These are phyloP conservation scores for Ramaria sp. DNA, from an alignment of 768 basidiomycete species.

Conservation along the genomic window DNA sequence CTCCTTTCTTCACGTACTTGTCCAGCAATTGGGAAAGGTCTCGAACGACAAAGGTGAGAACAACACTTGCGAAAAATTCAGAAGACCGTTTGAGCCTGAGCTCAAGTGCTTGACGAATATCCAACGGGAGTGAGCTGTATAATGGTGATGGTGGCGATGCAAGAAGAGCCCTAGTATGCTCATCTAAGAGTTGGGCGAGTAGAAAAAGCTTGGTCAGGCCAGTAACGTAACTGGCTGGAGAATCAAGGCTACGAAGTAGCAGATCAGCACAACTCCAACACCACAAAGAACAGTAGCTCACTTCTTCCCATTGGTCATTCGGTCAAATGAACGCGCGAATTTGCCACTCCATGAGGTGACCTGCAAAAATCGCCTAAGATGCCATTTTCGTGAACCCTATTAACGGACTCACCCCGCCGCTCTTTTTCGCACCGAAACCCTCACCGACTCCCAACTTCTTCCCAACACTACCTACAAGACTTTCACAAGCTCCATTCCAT, in stretches of 20 bases:
- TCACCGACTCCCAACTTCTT: constrained; percentile 87
- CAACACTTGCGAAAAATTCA: constrained; percentile 86
- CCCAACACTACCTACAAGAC: constrained; percentile 69
- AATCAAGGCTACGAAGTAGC: constrained; percentile 62
- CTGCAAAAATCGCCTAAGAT: constrained; percentile 18
- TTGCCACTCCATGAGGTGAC: constrained; percentile 61
- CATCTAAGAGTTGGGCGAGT: constrained; percentile 73
- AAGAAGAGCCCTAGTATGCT: constrained; percentile 67
- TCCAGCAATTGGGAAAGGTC: constrained; percentile 80
- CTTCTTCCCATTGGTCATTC: constrained; percentile 86
- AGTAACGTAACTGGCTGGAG: constrained; percentile 74
- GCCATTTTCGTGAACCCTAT: background rate
- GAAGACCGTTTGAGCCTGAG: constrained; percentile 68
- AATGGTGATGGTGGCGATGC: constrained; percentile 57
- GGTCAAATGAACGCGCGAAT: constrained; percentile 65
- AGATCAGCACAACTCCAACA: background rate
- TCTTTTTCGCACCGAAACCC: constrained; percentile 76
- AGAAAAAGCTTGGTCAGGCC: constrained; percentile 64
- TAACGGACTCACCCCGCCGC: constrained; percentile 35
- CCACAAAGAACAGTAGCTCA: constrained; percentile 24
- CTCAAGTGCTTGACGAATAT: constrained; percentile 56
- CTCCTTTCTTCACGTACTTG: constrained; percentile 90
- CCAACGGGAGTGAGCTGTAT: constrained; percentile 58
- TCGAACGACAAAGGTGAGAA: constrained; percentile 81
- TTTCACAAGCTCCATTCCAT: constrained; percentile 68